Base-by-base conservation (phyloP, 2,329 filamentous ascomycete species). In the Aspergillus luchuensis region DNA sequence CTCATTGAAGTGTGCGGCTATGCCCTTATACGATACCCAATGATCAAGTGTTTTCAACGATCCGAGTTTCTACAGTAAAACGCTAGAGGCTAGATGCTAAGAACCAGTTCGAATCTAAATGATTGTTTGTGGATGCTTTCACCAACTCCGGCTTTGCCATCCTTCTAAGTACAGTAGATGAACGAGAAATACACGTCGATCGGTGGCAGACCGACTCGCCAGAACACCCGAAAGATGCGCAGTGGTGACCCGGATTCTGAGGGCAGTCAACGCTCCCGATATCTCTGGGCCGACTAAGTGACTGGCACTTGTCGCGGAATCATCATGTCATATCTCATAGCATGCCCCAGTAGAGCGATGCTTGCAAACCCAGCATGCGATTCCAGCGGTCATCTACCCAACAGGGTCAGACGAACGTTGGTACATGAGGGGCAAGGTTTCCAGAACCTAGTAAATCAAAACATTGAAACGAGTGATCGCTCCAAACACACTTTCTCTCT, bases 1-100 rank as follows among this genome's bases (percentile, higher is more conserved):
- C 28, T 19, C 36, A 23, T 48, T 52, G 41, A 56, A 50, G 52
- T 54, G 17, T 56, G 36, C 51, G 17, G 19, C 41, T 48, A 52
- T 55, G 60, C 51, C 56, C 19, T 50, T 15, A 55, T 55, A 54
- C 54, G 63, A 67, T 67, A 67, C 64, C 66, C 64, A 61, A 64
- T 48, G 25, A 53, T 43, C 55, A 41, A 45, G 52, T 59, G 49
- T 61, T 53, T 54, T 19, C 33, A 57, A 30, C 54, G 21, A 38
- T 53, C 50, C 59, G 21, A 48, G 52, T 33, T 17, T 48, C 58
- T n/a, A 33, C 47, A 48, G 50, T 52, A 55, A 30, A 21, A 38
- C 51, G 19, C 47, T 25, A 21, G 28, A 25, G 36, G 33, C 33
- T 25, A 45, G 25, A 52, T 43, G 25, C 25, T 33, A 19, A 59